Evolutionary conservation across 257 asterid genomes (phyloP).

Genomic region (Capsicum pubescens): DNA sequence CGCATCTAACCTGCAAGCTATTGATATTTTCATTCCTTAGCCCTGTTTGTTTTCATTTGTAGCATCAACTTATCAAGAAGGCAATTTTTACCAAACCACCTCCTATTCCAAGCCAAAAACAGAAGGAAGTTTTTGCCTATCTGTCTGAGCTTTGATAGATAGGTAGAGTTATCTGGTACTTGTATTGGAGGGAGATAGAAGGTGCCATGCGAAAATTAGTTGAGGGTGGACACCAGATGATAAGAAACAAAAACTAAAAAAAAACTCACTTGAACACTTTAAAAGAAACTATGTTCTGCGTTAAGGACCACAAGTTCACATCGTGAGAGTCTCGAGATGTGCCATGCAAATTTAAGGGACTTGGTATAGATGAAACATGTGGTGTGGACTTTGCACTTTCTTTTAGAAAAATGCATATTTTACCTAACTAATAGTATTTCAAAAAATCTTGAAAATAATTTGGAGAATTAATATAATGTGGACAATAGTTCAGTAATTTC

Average conservation of each 20-base stretch:
- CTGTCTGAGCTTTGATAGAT: neutral
- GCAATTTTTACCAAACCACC: neutral
- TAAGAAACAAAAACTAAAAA: neutral
- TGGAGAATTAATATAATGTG: neutral
- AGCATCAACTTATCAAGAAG: neutral
- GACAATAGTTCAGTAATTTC: neutral
- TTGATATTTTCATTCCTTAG: neutral
- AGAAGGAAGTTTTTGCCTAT: neutral
- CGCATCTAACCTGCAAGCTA: neutral
- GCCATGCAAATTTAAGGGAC: no score
- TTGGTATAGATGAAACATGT: no score
- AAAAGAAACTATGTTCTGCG: neutral
- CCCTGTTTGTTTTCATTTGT: neutral
- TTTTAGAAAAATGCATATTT: no score
- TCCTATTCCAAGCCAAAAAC: neutral
- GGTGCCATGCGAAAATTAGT: neutral
- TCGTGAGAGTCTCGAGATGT: neutral
- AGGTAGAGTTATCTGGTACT: neutral
- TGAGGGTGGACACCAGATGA: neutral
- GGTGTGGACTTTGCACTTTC: no score
- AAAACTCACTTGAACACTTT: no score
- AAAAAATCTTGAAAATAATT: no score
- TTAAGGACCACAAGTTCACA: neutral
- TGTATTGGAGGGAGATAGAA: neutral
- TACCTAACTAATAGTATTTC: no score